phyloP scores from a whole-genome alignment of 257 asterid genomes.

The Solanum peruvianum region DNA sequence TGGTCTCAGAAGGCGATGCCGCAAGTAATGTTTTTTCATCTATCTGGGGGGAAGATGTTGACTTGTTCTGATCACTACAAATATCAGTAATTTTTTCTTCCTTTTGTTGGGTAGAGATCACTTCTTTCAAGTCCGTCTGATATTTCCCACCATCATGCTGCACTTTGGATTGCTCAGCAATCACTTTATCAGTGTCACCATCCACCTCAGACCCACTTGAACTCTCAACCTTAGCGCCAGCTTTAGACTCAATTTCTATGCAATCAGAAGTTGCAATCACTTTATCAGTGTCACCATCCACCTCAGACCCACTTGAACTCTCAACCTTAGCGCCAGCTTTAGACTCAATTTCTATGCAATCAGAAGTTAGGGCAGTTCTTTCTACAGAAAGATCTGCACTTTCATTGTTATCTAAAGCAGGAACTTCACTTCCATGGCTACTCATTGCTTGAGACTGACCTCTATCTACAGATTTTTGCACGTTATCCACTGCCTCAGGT shows the following conservation, averaged over 20 bases:
- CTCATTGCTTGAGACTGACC: conserved; percentile 10
- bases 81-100: conserved; percentile 11
- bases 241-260: conserved; percentile 21
- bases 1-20: conserved; percentile 33
- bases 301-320: conserved; percentile 18
- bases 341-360: conserved; percentile 13
- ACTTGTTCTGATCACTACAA: conserved; percentile 25
- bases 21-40: conserved; percentile 33
- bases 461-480: conserved; percentile 19
- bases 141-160: conserved; percentile 18
- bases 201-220: conserved; percentile 22
- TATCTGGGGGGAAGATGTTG: conserved; percentile 12
- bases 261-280: conserved; percentile 16
- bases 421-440: conserved; percentile 11
- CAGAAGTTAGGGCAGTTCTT: conserved; percentile 19
- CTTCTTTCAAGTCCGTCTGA: conserved; percentile 10
- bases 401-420: conserved; percentile 21
- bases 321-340: conserved; percentile 33
- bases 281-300: conserved; percentile 28
- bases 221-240: conserved; percentile 26
- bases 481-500: conserved; percentile 28
- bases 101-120: conserved; percentile 4
- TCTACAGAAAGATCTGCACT: conserved; percentile 16
- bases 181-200: conserved; percentile 22
- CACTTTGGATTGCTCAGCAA: conserved; percentile 19